Base-by-base conservation (phyloP, 2,329 filamentous ascomycete genomes). In the Salinomyces thailandicus region DNA sequence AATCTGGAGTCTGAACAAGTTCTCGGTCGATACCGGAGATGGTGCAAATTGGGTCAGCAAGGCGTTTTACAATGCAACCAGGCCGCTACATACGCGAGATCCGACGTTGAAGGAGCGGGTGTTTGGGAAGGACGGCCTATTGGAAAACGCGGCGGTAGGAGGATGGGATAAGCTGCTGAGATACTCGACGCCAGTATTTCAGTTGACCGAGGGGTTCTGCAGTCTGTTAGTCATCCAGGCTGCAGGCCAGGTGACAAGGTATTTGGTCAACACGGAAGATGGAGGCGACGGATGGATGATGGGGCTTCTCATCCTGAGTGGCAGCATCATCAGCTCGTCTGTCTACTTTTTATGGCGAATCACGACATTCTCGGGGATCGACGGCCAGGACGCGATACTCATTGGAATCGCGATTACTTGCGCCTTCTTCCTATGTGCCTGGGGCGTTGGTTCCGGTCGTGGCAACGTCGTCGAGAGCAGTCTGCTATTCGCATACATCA, bases 241-340 rank as follows among this genome's bases (percentile, higher is more conserved):
- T 13, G 81, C 84, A 11, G 91, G 91, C 0, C 89, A 95, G 60
- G 86, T 96, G 47, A 93, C 91, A 14, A 75, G 85, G 60, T 96
- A 86, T 80, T 73, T 96, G 18, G 89, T 96, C 37, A 96, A 96
- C 63, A 72, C 83, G 53, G 66, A 68, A 46, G 86, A 89, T 52
- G 77, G 85, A 53, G 93, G 87, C 53, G 91, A 98, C 64, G 93
- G 80, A 44, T 96, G 89, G 91, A 85, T 96, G 76, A 94, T 98
- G 50, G 75, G 82, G 34, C 75, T 96, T 28, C 73, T 98, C 30
- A 79, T 93, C 40, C 68, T 91, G 39, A 93, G 89, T 1, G 86
- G 85, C 27, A 91, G 85, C 42, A 78, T 94, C 51, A 93, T 96
- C 51, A 91, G 86, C 17, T 93, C 83, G 62, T 85, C 89, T 4